Conservation (phyloP, 768 basidiomycete genomes). For the Wakefieldia striispora region DNA sequence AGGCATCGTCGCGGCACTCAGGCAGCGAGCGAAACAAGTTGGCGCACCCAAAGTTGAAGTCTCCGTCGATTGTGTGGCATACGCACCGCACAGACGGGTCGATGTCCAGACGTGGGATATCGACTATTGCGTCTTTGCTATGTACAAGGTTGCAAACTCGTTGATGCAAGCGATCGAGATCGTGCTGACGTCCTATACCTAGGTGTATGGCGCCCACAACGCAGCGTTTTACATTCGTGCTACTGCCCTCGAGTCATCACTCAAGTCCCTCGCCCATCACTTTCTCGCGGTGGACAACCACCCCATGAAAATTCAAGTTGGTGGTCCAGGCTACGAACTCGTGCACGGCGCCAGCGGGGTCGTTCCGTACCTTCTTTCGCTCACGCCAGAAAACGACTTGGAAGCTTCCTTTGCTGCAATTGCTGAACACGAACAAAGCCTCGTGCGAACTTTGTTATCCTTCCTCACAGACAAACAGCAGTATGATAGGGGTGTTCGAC, state of each 20-base stretch:
- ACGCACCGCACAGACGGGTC: slow-evolving; percentile 68
- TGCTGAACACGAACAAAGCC: slow-evolving; percentile 55
- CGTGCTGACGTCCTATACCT: not conserved
- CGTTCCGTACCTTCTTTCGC: slow-evolving; percentile 59
- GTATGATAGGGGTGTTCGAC: slow-evolving; percentile 55
- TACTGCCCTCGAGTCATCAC: slow-evolving; percentile 45
- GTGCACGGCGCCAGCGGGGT: slow-evolving; percentile 61
- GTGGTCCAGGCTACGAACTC: slow-evolving; percentile 74
- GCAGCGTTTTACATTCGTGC: slow-evolving; percentile 63
- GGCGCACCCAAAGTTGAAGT: slow-evolving; percentile 64
- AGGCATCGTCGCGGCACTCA: slow-evolving; percentile 49
- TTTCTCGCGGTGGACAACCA: slow-evolving; percentile 51
- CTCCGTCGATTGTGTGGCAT: slow-evolving; percentile 75
- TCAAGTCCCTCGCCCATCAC: slow-evolving; percentile 65
- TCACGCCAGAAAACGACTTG: slow-evolving; percentile 49
- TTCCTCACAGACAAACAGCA: slow-evolving; percentile 53
- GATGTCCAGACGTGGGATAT: slow-evolving; percentile 78
- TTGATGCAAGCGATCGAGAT: not conserved
- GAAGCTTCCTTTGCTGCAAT: slow-evolving; percentile 55
- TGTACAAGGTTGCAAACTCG: slow-evolving; percentile 60
- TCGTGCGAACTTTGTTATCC: slow-evolving; percentile 52
- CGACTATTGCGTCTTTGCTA: slow-evolving; percentile 68
- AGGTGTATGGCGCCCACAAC: slow-evolving; percentile 77
- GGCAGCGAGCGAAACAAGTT: slow-evolving; percentile 47
- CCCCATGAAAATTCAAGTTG: slow-evolving; percentile 66